Percentiles rank a stretch among this genome's conserved stretches.
These are phyloP conservation scores for Polyplosphaeria fusca DNA, from an alignment of 495 filamentous ascomycete species.

Conservation along the genomic window DNA sequence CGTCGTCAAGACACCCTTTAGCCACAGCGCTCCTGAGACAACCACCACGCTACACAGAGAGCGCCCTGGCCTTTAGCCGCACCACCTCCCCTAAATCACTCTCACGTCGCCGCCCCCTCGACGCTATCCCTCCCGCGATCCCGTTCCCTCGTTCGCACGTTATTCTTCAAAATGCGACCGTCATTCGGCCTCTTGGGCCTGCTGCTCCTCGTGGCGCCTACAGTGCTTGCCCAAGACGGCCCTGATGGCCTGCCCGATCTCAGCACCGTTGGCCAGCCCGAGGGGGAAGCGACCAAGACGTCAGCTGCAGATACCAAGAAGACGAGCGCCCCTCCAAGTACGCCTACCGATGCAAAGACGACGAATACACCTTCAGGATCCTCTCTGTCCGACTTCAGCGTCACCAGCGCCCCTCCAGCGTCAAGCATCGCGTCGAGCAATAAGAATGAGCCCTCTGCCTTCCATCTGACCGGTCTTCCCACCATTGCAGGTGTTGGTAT, in stretches of 20 bases:
- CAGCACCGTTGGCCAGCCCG: constrained; percentile 16
- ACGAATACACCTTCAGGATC: background rate
- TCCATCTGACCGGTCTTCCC: constrained; percentile 43
- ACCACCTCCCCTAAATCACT: constrained; percentile 16
- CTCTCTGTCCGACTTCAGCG: background rate
- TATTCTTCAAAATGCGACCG: constrained; percentile 27
- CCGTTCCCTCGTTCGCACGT: background rate
- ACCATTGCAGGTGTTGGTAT: constrained; percentile 49
- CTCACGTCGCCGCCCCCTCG: background rate
- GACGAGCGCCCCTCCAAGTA: background rate
- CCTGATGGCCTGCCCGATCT: constrained; percentile 25
- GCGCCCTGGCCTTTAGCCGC: constrained; percentile 22
- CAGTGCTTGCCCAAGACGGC: constrained; percentile 24
- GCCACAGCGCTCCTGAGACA: constrained; percentile 23
- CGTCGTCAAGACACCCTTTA: constrained; percentile 8
- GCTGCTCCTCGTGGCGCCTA: constrained; percentile 25
- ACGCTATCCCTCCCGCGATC: background rate
- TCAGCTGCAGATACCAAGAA: background rate
- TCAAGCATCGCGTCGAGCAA: constrained; percentile 10
- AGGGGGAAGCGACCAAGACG: constrained; percentile 1
- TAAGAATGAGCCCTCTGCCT: constrained; percentile 33
- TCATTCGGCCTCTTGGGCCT: constrained; percentile 26
- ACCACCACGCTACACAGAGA: constrained; percentile 9
- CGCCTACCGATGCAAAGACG: background rate
- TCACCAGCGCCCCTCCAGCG: constrained; percentile 23